Conservation (phyloP, 2,329 filamentous ascomycete species). For the Aureobasidium sp. region DNA sequence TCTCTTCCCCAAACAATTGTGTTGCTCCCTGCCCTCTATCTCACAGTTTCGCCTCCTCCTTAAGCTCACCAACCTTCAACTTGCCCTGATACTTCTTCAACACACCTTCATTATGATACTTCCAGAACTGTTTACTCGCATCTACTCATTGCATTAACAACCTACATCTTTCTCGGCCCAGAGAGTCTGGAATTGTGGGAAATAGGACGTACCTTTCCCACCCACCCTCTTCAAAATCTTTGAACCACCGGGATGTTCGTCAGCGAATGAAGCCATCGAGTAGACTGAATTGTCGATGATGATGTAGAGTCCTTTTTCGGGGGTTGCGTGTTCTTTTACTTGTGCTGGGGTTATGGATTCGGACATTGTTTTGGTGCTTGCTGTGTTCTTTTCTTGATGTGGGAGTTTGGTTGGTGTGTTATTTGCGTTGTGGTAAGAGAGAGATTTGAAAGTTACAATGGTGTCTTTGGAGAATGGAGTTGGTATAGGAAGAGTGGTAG, state of each 20-base stretch:
- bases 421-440: neutral
- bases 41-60: constrained; percentile 71
- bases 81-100: constrained; percentile 72
- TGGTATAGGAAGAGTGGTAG: neutral
- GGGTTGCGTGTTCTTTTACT: constrained; percentile 54
- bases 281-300: constrained; percentile 79
- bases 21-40: no score
- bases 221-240: constrained; percentile 88
- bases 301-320: constrained; percentile 72
- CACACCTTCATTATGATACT: constrained; percentile 76
- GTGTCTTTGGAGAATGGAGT: no score
- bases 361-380: constrained; percentile 22
- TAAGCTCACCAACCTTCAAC: constrained; percentile 68
- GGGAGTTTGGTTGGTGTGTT: neutral
- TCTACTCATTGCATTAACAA: no score
- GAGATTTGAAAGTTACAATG: neutral
- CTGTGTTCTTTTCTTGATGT: no score
- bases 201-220: no score
- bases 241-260: constrained; percentile 79
- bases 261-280: constrained; percentile 70
- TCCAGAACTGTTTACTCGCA: constrained; percentile 89
- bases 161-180: no score
- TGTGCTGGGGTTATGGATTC: constrained; percentile 29
- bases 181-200: no score
- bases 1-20: no score